Conservation (phyloP, 768 basidiomycete genomes). For the Boletus pseudo-olivaceus region DNA sequence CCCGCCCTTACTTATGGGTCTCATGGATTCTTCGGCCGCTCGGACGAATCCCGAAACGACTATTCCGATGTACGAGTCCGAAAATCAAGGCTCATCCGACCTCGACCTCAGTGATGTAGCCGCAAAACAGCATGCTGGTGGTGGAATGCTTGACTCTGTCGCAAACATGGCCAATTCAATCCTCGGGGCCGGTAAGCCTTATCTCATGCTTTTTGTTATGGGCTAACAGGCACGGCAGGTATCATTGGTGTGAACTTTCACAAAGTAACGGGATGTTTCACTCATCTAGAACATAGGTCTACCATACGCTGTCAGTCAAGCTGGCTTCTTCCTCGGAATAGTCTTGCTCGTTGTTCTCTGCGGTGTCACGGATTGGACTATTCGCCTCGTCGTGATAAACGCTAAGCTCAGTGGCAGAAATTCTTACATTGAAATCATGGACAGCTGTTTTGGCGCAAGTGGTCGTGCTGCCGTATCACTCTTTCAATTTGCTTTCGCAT, state of each 20-base stretch:
- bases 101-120: constrained; percentile 69
- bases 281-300: constrained; percentile 51
- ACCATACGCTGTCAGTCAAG: constrained; percentile 92
- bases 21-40: constrained; percentile 60
- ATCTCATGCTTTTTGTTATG: constrained; percentile 3
- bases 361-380: constrained; percentile 94
- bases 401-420: constrained; percentile 92
- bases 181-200: constrained; percentile 74
- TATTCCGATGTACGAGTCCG: constrained; percentile 42
- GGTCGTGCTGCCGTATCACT: constrained; percentile 95
- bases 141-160: constrained; percentile 73
- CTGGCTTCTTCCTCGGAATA: constrained; percentile 88
- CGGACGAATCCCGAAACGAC: constrained; percentile 57
- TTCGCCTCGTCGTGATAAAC: constrained; percentile 91
- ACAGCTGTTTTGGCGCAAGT: constrained; percentile 84
- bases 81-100: constrained; percentile 28
- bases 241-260: constrained; percentile 58
- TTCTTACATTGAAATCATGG: constrained; percentile 94
- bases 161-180: constrained; percentile 98
- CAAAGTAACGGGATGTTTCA: not conserved
- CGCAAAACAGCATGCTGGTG: constrained; percentile 61
- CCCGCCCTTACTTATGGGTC: constrained; percentile 77
- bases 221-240: constrained; percentile 38
- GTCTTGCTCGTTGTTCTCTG: constrained; percentile 79
- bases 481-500: constrained; percentile 97